Base-by-base conservation (phyloP, 164 flowering plant genomes). In the Malania oleifera region DNA sequence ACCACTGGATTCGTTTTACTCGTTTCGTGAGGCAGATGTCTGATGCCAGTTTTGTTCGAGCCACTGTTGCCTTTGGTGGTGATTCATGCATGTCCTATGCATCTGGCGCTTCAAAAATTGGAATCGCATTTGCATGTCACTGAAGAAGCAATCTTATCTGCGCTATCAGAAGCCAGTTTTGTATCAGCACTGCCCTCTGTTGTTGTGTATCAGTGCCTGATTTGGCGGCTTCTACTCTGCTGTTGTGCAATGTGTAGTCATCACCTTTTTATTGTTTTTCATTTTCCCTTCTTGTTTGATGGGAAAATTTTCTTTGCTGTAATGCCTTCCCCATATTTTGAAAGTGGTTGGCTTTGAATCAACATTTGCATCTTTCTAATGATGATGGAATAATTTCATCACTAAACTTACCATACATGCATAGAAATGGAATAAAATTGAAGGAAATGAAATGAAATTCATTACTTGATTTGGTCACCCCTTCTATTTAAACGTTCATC, bases 21-120 rank as follows among this genome's bases (percentile, higher is more conserved):
- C 68, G 71, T n/a, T 84, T 84, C 62, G 87, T 80, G 66, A 77
- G 68, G 67, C 83, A 80, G 52, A 78, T 86, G 78, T 76, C 87
- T 27, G 66, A 45, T 67, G 40, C 61, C 37, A 60, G 67, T 20
- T 63, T 56, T 67, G 81, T 82, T 72, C 84, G 68, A 61, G 75
- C 78, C 67, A 72, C 56, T 34, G 68, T 79, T 72, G 71, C 60
- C 26, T 63, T 65, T 60, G 66, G 67, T 51, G 67, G 65, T 31
- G 65, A 72, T 59, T 27, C 27, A 25, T 18, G 29, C 51, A n/a
- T 19, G 28, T 66, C 72, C 45, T 69, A 77, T 37, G 26, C 61
- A 27, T 24, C 65, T 25, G 54, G 70, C 23, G 25, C 38, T 56
- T 62, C 64, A 43, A 73, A 65, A 64, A 45, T 53, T 41, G 65